Base-by-base conservation (phyloP, 495 filamentous ascomycete species). In the Trichoderma asperelloides region DNA sequence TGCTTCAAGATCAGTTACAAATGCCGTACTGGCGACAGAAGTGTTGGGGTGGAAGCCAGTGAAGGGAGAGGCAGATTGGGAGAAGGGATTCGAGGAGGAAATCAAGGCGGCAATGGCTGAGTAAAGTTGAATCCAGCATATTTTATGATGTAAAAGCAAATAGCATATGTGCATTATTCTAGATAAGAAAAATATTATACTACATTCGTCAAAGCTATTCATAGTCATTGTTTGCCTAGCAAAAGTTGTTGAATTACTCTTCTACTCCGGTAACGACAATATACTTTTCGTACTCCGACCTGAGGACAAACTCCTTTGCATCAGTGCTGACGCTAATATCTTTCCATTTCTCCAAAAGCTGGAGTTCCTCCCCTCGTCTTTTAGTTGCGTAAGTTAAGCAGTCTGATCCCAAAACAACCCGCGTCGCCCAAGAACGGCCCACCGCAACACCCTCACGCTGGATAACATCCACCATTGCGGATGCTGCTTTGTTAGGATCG, bases 21-120 rank as follows among this genome's bases (percentile, higher is more conserved):
- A 72, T 62, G 60, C 77, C 1, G 71, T 69, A 11, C 68, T 76
- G 0, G 73, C 68, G n/a, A 72, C 68, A 16, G 66, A 71, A 9
- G 55, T 60, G 55, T 65, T 80, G 60, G 79, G 80, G 9, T 82
- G 78, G 80, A 75, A 73, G 69, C 78, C 79, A 0, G 77, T 66
- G 30, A 69, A 75, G 70, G 74, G 70, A 33, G 68, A 71, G 18
- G 73, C 70, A 11, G 74, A 68, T 9, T 76, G 72, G 73, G 57
- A 69, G 66, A 21, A 16, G 6, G 66, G 64, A 8, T 72, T 76
- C 37, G 40, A 27, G 49, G 69, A 73, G 1, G 70, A 70, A 25
- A 65, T 74, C 3, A 65, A 60, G 55, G 55, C 55, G 25, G 55
- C 55, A 8, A 30, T 15, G 49, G 49, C 49, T 16, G 11, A 27